These are phyloP conservation scores for Solanum verrucosum DNA, from an alignment of 257 asterid species.

Conservation along the genomic window DNA sequence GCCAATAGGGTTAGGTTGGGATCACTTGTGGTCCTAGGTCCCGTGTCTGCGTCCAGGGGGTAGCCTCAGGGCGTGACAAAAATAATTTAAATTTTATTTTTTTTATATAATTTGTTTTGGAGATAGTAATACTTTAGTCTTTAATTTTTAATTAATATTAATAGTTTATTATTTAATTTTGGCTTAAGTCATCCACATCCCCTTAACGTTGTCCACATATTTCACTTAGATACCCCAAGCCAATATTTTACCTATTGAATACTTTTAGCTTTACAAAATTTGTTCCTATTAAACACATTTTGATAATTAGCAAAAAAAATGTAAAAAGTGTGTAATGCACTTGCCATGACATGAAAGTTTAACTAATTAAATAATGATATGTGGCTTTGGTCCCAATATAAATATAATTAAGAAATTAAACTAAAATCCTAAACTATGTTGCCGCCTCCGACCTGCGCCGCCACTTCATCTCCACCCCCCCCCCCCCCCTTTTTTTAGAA, in stretches of 20 bases:
- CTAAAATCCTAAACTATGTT: neutral
- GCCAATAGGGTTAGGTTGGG: too few species aligned
- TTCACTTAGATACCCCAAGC: neutral
- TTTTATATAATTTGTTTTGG: too few species aligned
- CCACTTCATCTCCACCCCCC: neutral
- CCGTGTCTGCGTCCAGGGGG: too few species aligned
- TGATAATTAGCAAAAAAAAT: neutral
- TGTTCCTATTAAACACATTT: neutral
- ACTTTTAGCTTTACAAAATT: neutral
- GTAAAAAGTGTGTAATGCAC: neutral
- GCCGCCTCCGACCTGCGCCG: too few species aligned
- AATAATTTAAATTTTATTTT: too few species aligned
- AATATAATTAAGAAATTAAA: too few species aligned
- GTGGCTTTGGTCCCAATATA: neutral
- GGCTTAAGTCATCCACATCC: neutral
- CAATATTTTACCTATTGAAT: neutral
- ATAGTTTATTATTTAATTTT: too few species aligned
- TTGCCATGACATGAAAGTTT: neutral
- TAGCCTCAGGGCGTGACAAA: too few species aligned
- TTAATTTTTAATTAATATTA: too few species aligned
- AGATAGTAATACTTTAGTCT: too few species aligned
- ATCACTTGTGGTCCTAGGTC: too few species aligned
- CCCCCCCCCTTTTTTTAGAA: too few species aligned
- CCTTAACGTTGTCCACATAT: neutral
- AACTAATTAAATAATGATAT: neutral